These are phyloP conservation scores for Aspergillus arachidicola DNA, from an alignment of 2,329 filamentous ascomycete species.

Conservation along the genomic window DNA sequence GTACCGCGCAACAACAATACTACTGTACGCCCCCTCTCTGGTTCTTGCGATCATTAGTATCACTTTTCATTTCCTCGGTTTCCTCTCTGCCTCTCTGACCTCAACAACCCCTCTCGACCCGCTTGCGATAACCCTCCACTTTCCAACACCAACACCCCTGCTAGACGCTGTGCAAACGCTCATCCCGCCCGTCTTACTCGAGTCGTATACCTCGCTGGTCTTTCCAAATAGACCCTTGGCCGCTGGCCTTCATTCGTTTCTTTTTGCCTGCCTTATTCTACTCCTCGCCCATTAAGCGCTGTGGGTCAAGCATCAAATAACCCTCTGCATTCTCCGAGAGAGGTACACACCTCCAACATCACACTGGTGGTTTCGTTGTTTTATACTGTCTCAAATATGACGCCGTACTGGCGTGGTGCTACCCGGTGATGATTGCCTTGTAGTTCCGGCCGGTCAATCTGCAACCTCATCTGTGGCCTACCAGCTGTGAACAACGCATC, in stretches of 20 bases:
- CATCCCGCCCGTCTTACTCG: slow-evolving; percentile 7
- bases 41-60: slow-evolving; percentile 1
- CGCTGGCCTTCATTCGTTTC: slow-evolving; percentile 3
- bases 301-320: background rate
- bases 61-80: slow-evolving; percentile 13
- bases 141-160: slow-evolving; percentile 13
- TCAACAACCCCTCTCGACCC: slow-evolving; percentile 25
- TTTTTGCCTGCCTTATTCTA: background rate
- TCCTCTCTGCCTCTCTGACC: slow-evolving; percentile 18
- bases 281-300: background rate
- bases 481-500: slow-evolving; percentile 44
- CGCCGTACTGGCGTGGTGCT: slow-evolving; percentile 39
- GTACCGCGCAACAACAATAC: slow-evolving; percentile 3
- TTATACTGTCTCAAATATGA: slow-evolving; percentile 36
- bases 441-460: slow-evolving; percentile 40
- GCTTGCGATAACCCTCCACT: slow-evolving; percentile 17
- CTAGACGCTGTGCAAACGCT: slow-evolving; percentile 24
- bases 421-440: slow-evolving; percentile 41
- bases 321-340: slow-evolving; percentile 10
- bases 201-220: background rate
- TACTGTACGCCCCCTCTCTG: slow-evolving; percentile 4
- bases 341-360: slow-evolving; percentile 13
- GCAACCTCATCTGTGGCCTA: slow-evolving; percentile 38
- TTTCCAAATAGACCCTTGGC: slow-evolving; percentile 4
- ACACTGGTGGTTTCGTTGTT: slow-evolving; percentile 21